Evolutionary conservation across 805 yeast species (phyloP).

Genomic region (Candida pseudofarinosa): DNA sequence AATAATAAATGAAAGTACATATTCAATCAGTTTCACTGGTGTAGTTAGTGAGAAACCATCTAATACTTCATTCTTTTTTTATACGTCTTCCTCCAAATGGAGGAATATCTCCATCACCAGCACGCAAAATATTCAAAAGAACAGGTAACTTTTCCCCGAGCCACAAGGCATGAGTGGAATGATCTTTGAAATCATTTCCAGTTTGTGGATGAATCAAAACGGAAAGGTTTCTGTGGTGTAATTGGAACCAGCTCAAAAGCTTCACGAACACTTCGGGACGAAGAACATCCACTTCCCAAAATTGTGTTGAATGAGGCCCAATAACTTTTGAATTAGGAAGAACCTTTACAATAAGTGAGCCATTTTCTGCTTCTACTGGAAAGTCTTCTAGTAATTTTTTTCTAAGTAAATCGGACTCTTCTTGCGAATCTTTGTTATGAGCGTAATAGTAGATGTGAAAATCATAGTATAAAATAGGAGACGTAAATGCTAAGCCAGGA

Average conservation of each 20-base stretch:
- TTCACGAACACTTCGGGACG: conserved; percentile 26
- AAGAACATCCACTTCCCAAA: conserved; percentile 33
- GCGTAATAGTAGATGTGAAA: conserved; percentile 30
- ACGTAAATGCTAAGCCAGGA: conserved; percentile 14
- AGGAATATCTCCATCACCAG: conserved; percentile 14
- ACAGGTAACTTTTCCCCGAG: conserved; percentile 22
- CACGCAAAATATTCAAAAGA: conserved; percentile 11
- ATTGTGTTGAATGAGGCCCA: conserved; percentile 30
- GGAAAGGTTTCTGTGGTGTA: conserved; percentile 26
- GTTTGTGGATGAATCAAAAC: conserved; percentile 33
- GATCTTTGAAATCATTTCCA: conserved; percentile 25
- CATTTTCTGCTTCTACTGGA: conserved; percentile 18
- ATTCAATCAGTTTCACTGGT: neutral
- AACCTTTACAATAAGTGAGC: conserved; percentile 25
- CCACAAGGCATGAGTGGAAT: conserved; percentile 27
- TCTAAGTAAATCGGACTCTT: conserved; percentile 19
- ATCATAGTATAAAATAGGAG: conserved; percentile 28
- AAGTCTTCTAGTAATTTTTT: conserved; percentile 20
- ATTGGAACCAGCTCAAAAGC: conserved; percentile 27
- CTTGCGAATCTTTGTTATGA: conserved; percentile 10
- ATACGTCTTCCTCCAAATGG: conserved; percentile 23
- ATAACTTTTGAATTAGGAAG: conserved; percentile 22
- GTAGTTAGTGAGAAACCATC: too few species aligned
- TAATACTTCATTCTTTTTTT: too few species aligned
- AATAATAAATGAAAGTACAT: conserved; percentile 1